Base-by-base conservation (phyloP, 768 basidiomycete genomes). In the Leccinum subgranulosum region DNA sequence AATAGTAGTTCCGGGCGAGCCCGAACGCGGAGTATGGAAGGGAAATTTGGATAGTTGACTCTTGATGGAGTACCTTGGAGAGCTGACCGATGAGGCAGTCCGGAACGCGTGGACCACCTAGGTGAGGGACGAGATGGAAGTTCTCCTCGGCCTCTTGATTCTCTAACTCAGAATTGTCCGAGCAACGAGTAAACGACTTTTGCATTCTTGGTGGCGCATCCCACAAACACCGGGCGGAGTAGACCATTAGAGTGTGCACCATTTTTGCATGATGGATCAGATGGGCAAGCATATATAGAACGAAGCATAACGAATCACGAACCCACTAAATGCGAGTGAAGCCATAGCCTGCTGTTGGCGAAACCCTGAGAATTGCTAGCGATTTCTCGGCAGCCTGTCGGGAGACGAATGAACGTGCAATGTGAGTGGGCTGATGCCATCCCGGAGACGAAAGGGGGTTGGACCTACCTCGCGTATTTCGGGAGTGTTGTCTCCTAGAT, bases 381-480 rank as follows among this genome's bases (percentile, higher is more conserved):
- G 93, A 90, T 71, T 92, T 93, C 72, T 95, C 93, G 27, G 92
- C 90, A 29, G 93, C 93, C 92, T 84, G 43, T 59, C 4, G 39
- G 17, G 7, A n/a, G 39, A n/a, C 27, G 1, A 41, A 14, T 27
- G 27, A 21, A 33, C 1, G 12, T 33, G 48, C n/a, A 25, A 54
- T 27, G 61, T 63, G 59, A 69, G 59, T n/a, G 43, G 27, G 23
- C 19, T 34, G 3, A 33, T 33, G 12, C 31, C 7, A 17, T 11
- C 41, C 14, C 8, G 25, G 47, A 33, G 34, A 55, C 25, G 19
- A 14, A 3, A 1, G 5, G 14, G 17, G 5, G 9, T n/a, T 41
- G 3, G n/a, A 17, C 62, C 48, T 70, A 94, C 94, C 84, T 96
- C 94, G 68, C 91, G 88, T 64, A 97, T 92, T 70, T 97, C 94